Base-by-base conservation (phyloP, 352 stramenopile species). In the Blastocystis sp. region DNA sequence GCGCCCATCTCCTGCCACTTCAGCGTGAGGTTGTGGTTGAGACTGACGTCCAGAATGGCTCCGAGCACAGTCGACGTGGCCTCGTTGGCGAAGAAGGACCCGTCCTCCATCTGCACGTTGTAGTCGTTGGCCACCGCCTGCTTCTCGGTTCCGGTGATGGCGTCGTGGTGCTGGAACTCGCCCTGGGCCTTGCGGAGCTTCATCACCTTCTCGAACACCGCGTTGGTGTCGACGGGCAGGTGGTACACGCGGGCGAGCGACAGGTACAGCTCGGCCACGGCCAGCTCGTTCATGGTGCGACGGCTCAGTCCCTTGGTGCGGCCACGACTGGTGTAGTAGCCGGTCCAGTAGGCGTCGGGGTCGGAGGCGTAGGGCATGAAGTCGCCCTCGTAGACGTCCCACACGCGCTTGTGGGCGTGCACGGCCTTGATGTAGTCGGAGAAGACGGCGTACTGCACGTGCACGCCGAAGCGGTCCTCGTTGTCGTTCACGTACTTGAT, bases 151-250 rank as follows among this genome's bases (percentile, higher is more conserved):
- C 96, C 96, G 2, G 95, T 95, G 5, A 98, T 93, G 43, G 93
- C 96, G 88, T 99, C 96, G 90, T 99, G 96, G 91, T 99, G 96
- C 92, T 98, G 96, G 0, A 95, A 93, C n/a, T 98, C 92, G 13
- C 94, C 95, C 20, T 98, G 91, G 13, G 94, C 94, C 47, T 95
- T 94, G 70, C 97, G 93, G 0, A 98, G 91, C 70, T 79, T 89
- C 66, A 89, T 79, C 30, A 89, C 66, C 78, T 89, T 89, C 13
- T 75, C 55, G 66, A 79, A 89, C 11, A 79, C 47, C 20, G 20
- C 63, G 26, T 37, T 7, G 91, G 92, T 26, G 91, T 90, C 93
- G 4, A 90, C 9, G 13, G 62, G 81, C 18, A 76, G 62, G 50
- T 69, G 90, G 34, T 54, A 91, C 55, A 73, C 87, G 63, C 69